Evolutionary conservation across 768 basidiomycete genomes (phyloP).

Genomic region (Pleurotus ostreatus): DNA sequence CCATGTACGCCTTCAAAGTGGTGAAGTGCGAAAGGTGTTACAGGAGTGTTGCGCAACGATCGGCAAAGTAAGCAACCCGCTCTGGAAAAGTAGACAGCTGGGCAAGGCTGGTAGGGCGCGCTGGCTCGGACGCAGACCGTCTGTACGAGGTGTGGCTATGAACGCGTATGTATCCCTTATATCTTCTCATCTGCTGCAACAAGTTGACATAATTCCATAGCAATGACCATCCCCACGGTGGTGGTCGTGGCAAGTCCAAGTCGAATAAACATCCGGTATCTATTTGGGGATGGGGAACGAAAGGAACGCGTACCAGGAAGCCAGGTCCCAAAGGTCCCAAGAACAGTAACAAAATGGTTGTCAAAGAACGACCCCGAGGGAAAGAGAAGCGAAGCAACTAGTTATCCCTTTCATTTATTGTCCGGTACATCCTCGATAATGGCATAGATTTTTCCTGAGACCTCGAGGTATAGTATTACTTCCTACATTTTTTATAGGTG

Average conservation of each 20-base stretch:
- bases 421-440: background rate
- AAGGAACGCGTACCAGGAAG: constrained; percentile 90
- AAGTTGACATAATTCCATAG: constrained; percentile 30
- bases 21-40: constrained; percentile 86
- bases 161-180: constrained; percentile 63
- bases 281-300: constrained; percentile 89
- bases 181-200: no score
- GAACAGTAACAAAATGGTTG: constrained; percentile 86
- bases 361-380: constrained; percentile 81
- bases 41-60: constrained; percentile 84
- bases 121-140: constrained; percentile 83
- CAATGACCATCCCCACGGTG: constrained; percentile 91
- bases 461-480: constrained; percentile 13
- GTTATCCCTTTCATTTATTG: constrained; percentile 11
- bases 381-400: constrained; percentile 44
- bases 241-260: constrained; percentile 97
- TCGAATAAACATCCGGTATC: constrained; percentile 92
- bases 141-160: constrained; percentile 95
- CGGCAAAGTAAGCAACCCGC: constrained; percentile 86
- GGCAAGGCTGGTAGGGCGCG: constrained; percentile 91
- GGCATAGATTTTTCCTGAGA: background rate
- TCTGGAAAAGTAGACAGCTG: constrained; percentile 79
- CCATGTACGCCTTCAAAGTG: constrained; percentile 84
- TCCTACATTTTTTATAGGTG: constrained; percentile 24
- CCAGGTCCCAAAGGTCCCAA: constrained; percentile 89